A percentile compares a stretch with the other conserved stretches of the same genome.
These are phyloP conservation scores for Eremomyces bilateralis DNA, from an alignment of 495 filamentous ascomycete genomes.

Conservation along the genomic window DNA sequence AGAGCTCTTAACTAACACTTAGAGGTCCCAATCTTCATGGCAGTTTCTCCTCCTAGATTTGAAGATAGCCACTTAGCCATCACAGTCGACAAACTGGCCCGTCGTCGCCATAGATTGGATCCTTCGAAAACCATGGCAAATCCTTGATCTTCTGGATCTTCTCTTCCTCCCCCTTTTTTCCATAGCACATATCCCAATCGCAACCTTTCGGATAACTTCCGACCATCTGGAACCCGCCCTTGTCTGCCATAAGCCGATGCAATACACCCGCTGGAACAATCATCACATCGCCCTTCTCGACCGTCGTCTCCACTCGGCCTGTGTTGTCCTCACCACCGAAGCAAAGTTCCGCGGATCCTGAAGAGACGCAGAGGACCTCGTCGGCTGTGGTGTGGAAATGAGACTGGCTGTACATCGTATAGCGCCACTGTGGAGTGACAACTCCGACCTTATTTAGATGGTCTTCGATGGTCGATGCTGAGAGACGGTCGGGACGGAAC, in stretches of 20 bases:
- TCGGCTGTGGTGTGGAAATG: constrained; percentile 49
- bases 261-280: constrained; percentile 44
- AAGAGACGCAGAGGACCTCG: constrained; percentile 38
- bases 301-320: constrained; percentile 28
- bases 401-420: constrained; percentile 40
- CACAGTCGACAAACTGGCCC: too few relatives aligned
- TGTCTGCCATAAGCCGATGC: constrained; percentile 38
- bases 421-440: constrained; percentile 41
- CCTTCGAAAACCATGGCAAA: constrained; percentile 32
- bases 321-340: constrained; percentile 46
- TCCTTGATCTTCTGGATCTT: constrained; percentile 25
- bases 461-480: constrained; percentile 25
- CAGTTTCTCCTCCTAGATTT: too few relatives aligned
- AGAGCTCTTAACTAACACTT: too few relatives aligned
- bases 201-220: constrained; percentile 37
- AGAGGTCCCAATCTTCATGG: too few relatives aligned
- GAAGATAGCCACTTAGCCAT: too few relatives aligned
- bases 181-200: constrained; percentile 52
- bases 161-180: constrained; percentile 28
- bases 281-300: constrained; percentile 38
- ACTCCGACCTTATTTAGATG: constrained; percentile 30
- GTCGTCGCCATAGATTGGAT: constrained; percentile 37
- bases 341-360: constrained; percentile 36
- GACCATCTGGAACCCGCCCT: constrained; percentile 39
- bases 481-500: constrained; percentile 21